phyloP scores from a whole-genome alignment of 2,329 filamentous ascomycete species.

The Graphilbum sp. region DNA sequence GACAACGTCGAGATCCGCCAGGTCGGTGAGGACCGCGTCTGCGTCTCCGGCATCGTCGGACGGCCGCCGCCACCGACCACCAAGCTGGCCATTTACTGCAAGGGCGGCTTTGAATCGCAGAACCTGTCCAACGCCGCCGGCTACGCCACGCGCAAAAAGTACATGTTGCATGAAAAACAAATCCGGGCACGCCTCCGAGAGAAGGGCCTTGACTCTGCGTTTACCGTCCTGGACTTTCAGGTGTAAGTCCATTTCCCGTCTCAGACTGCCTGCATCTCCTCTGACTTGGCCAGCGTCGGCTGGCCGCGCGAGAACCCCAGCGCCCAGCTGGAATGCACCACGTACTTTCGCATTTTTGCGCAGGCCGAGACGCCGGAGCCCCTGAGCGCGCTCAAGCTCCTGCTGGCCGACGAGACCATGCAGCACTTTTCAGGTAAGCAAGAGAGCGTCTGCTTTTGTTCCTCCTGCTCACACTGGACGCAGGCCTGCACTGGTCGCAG shows the following conservation, averaged over 20 bases:
- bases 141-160: slow-evolving; percentile 31
- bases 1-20: slow-evolving; percentile 19
- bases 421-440: slow-evolving; percentile 21
- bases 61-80: slow-evolving; percentile 30
- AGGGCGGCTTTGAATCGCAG: slow-evolving; percentile 29
- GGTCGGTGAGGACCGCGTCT: slow-evolving; percentile 19
- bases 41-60: slow-evolving; percentile 23
- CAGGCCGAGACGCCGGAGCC: slow-evolving; percentile 17
- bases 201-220: slow-evolving; percentile 19
- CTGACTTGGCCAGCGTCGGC: neutral
- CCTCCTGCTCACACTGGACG: no score
- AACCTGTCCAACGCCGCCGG: slow-evolving; percentile 27
- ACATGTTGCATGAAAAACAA: slow-evolving; percentile 30
- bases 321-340: slow-evolving; percentile 24
- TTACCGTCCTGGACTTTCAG: slow-evolving; percentile 37
- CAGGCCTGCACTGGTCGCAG: slow-evolving; percentile 23
- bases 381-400: slow-evolving; percentile 14
- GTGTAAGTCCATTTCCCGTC: slow-evolving; percentile 15
- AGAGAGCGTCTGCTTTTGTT: no score
- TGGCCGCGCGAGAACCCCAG: slow-evolving; percentile 16
- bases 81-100: slow-evolving; percentile 20
- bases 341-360: slow-evolving; percentile 26
- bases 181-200: slow-evolving; percentile 14
- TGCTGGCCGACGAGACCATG: slow-evolving; percentile 19
- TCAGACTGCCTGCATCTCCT: neutral